Evolutionary conservation across 352 stramenopile species (phyloP).

Genomic region (Pythium phragmitis): DNA sequence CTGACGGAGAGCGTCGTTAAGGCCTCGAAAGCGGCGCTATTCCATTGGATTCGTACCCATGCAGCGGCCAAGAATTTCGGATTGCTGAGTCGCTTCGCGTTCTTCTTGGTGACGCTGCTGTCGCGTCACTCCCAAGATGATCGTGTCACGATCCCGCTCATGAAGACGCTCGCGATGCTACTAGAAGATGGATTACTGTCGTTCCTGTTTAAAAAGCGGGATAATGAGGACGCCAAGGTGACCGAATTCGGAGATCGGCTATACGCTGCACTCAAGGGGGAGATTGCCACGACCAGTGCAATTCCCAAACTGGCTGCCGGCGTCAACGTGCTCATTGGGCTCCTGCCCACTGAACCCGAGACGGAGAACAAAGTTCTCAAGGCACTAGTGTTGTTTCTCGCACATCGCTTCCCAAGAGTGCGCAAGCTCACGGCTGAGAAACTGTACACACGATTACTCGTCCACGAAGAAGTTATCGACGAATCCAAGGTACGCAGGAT

Average conservation of each 20-base stretch:
- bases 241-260: slow-evolving; percentile 59
- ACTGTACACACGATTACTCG: slow-evolving; percentile 77
- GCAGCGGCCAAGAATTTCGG: slow-evolving; percentile 60
- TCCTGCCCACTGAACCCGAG: slow-evolving; percentile 62
- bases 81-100: slow-evolving; percentile 62
- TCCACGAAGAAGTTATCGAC: slow-evolving; percentile 71
- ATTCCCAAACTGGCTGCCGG: slow-evolving; percentile 70
- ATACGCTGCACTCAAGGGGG: slow-evolving; percentile 62
- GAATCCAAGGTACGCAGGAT: slow-evolving; percentile 50
- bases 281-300: slow-evolving; percentile 60
- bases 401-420: slow-evolving; percentile 84
- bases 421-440: slow-evolving; percentile 81
- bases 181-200: slow-evolving; percentile 57
- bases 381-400: slow-evolving; percentile 73
- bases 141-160: slow-evolving; percentile 81
- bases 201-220: slow-evolving; percentile 53
- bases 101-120: slow-evolving; percentile 67
- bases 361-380: slow-evolving; percentile 60
- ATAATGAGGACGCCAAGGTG: slow-evolving; percentile 25
- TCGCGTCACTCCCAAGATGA: slow-evolving; percentile 62
- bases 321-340: slow-evolving; percentile 66
- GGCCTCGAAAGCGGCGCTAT: slow-evolving; percentile 61
- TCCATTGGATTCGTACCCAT: slow-evolving; percentile 59
- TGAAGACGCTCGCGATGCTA: slow-evolving; percentile 86
- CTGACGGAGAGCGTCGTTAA: slow-evolving; percentile 94